A percentile compares a stretch with the other conserved stretches of the same genome.
Evolutionary conservation across 805 yeast genomes (phyloP).

Genomic region (Clavispora vitiphila): DNA sequence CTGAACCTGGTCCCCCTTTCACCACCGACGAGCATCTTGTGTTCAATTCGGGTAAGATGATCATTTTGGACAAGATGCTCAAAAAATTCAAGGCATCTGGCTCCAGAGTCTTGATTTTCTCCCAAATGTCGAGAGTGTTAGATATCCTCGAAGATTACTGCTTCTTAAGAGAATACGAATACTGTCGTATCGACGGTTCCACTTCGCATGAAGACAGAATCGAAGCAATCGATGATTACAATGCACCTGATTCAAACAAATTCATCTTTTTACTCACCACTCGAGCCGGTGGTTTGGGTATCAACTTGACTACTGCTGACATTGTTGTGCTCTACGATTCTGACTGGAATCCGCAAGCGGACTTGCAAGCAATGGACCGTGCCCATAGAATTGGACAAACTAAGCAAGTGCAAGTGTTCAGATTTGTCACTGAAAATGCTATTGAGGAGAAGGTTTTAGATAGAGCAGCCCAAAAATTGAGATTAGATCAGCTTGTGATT

Average conservation of each 20-base stretch:
- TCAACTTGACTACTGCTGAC: conserved; percentile 88
- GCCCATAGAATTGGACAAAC: conserved; percentile 97
- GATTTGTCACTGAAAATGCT: conserved; percentile 93
- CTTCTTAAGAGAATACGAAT: conserved; percentile 72
- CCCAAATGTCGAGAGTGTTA: conserved; percentile 87
- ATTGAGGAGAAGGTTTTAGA: conserved; percentile 95
- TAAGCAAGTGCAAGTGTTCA: conserved; percentile 86
- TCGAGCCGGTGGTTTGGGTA: conserved; percentile 96
- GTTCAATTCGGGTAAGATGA: conserved; percentile 87
- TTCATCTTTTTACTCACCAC: conserved; percentile 85
- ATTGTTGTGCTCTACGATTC: conserved; percentile 84
- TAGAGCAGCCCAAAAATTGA: conserved; percentile 88
- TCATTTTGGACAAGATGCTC: conserved; percentile 77
- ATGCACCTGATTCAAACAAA: conserved; percentile 73
- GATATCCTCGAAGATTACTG: conserved; percentile 94
- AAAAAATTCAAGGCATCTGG: conserved; percentile 70
- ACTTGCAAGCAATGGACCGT: conserved; percentile 96
- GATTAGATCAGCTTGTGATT: conserved; percentile 90
- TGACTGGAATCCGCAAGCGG: conserved; percentile 99
- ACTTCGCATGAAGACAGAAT: conserved; percentile 92
- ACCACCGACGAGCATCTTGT: conserved; percentile 94
- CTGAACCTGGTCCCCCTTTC: conserved; percentile 97
- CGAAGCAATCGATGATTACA: conserved; percentile 87
- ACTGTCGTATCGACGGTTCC: conserved; percentile 90
- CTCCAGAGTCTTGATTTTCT: conserved; percentile 84